These are phyloP conservation scores for Fusarium beomiforme DNA, from an alignment of 2,329 filamentous ascomycete genomes.

Conservation along the genomic window DNA sequence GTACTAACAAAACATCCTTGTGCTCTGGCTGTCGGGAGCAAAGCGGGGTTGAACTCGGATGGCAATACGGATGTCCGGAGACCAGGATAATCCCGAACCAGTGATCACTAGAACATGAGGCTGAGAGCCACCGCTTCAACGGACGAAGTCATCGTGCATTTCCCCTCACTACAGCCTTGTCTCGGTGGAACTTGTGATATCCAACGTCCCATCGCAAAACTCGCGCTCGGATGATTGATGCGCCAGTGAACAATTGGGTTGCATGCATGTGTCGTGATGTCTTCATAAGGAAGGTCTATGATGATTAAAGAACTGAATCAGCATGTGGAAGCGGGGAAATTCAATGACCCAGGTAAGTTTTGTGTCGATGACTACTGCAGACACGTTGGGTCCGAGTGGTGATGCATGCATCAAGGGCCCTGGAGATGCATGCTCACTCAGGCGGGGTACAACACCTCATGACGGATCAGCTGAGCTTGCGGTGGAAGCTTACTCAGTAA, in stretches of 20 bases:
- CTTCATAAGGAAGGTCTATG: constrained; percentile 17
- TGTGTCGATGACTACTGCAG: not conserved
- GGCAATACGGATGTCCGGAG: not conserved
- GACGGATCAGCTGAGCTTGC: constrained; percentile 23
- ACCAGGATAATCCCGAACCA: not conserved
- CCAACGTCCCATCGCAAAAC: not conserved
- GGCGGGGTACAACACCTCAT: constrained; percentile 27
- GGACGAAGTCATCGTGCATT: not conserved
- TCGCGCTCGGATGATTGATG: not conserved
- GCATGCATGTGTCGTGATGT: constrained; percentile 12
- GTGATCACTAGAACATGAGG: constrained; percentile 10
- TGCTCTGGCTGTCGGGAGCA: not conserved
- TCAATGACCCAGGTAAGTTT: too few species aligned
- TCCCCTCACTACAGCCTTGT: constrained; percentile 7
- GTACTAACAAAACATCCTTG: not conserved
- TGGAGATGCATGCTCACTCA: not conserved
- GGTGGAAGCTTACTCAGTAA: not conserved
- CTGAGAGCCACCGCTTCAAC: not conserved
- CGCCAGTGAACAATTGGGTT: not conserved
- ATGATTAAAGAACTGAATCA: constrained; percentile 1
- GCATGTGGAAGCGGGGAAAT: constrained; percentile 3
- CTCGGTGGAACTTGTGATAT: constrained; percentile 1
- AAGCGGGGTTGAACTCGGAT: not conserved
- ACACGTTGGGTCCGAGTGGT: not conserved
- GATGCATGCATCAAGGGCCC: constrained; percentile 18